Base-by-base conservation (phyloP, 768 basidiomycete genomes). In the Chlorophyllum brunneum region DNA sequence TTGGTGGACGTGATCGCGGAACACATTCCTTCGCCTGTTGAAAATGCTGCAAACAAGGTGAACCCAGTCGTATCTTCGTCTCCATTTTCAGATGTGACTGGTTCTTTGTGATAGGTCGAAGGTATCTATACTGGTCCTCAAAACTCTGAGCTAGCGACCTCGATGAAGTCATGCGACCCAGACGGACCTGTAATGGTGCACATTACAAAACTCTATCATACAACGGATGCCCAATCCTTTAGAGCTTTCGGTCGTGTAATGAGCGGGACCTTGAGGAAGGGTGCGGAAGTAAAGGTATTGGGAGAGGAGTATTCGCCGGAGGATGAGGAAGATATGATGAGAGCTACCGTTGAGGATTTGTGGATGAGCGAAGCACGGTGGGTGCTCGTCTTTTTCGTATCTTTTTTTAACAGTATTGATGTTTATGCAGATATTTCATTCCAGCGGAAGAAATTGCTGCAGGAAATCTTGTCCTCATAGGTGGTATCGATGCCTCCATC, bases 301-400 rank as follows among this genome's bases (percentile, higher is more conserved):
- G 97, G 97, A 51, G 97, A 98, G 66, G 93, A 93, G 0, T 99
- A 95, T 67, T 95, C 94, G 11, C 90, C 92, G n/a, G 95, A 98
- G 62, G 97, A 99, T 58, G 95, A 98, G 71, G 97, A 99, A 70
- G 97, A 99, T 63, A 95, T 98, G 93, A 80, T 89, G 66, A 85
- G 83, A 56, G 83, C 81, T 11, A 79, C 74, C 2, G 81, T 97
- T 2, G 95, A 98, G 59, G 86, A 87, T 56, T 73, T 98, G 15
- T 92, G 93, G 91, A 82, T 98, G 52, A 83, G 81, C 63, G 89
- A 98, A 75, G 83, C 95, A 13, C 79, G 95, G 90, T 95, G 56
- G 56, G 79, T 63, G 47, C 7, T 27, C 9, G 11, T 44, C 47
- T 18, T 26, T 18, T 15, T 42, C n/a, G 24, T 18, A 10, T 24